Evolutionary conservation across 2,329 filamentous ascomycete species (phyloP).

Genomic region (Fusarium equiseti): DNA sequence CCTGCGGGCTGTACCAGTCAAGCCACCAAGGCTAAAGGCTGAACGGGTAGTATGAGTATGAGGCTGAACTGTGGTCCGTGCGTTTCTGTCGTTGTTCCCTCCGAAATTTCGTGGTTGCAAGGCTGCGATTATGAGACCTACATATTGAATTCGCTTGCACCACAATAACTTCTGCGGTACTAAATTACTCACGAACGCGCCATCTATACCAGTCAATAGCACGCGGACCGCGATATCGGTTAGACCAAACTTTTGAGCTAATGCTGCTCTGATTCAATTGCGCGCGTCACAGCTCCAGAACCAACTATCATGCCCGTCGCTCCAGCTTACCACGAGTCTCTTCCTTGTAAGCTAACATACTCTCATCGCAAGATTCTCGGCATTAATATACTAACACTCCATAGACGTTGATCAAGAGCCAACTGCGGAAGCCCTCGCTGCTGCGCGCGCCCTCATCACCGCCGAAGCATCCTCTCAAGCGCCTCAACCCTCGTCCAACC

Average conservation of each 20-base stretch:
- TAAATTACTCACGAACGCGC: not conserved
- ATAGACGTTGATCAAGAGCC: slow-evolving; percentile 85
- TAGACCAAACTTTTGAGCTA: not conserved
- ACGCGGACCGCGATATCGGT: not conserved
- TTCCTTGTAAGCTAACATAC: slow-evolving; percentile 73
- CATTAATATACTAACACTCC: slow-evolving; percentile 31
- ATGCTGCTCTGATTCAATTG: not conserved
- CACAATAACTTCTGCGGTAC: not conserved
- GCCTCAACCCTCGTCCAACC: slow-evolving; percentile 65
- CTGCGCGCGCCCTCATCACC: slow-evolving; percentile 77
- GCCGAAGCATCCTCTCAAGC: slow-evolving; percentile 67
- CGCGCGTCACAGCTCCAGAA: slow-evolving; percentile 17
- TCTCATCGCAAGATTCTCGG: not conserved
- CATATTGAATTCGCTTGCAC: not conserved
- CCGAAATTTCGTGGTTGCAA: slow-evolving; percentile 25
- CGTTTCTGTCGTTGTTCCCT: not conserved
- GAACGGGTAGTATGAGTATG: not conserved
- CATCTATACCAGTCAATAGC: not conserved
- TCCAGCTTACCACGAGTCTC: slow-evolving; percentile 75
- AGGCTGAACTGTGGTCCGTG: slow-evolving; percentile 38
- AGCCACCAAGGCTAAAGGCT: slow-evolving; percentile 39
- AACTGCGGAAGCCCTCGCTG: slow-evolving; percentile 70
- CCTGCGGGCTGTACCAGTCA: not conserved
- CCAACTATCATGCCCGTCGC: slow-evolving; percentile 45
- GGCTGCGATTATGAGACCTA: slow-evolving; percentile 12